Percentiles rank a stretch among this genome's conserved stretches.
phyloP scores from a whole-genome alignment of 306 rosid genomes.

The Macrotyloma uniflorum region DNA sequence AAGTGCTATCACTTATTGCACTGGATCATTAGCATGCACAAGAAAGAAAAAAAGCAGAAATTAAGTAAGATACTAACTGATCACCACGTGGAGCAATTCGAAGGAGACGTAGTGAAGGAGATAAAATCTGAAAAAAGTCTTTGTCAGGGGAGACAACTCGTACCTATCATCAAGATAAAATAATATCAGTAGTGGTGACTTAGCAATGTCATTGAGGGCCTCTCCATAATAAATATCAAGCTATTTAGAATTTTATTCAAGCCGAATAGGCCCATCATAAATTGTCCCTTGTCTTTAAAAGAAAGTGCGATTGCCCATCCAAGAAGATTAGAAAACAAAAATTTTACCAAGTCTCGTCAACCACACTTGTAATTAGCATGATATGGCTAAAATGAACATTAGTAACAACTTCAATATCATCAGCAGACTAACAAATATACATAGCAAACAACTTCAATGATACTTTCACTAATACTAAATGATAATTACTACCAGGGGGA shows the following conservation, averaged over 20 bases:
- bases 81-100: constrained; percentile 96
- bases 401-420: constrained; percentile 6
- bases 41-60: constrained; percentile 18
- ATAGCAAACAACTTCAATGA: not conserved
- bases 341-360: not conserved
- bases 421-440: not conserved
- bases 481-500: not conserved
- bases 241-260: constrained; percentile 7
- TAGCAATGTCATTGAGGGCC: constrained; percentile 28
- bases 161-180: constrained; percentile 59
- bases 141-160: constrained; percentile 99
- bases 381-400: constrained; percentile 9
- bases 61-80: constrained; percentile 61
- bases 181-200: constrained; percentile 33
- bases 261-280: not conserved
- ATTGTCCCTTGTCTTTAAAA: constrained; percentile 6
- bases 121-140: constrained; percentile 90
- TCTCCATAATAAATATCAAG: constrained; percentile 25
- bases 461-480: not conserved
- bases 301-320: not conserved
- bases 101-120: constrained; percentile 91
- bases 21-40: constrained; percentile 19
- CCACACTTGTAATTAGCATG: not conserved
- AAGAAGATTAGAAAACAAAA: constrained; percentile 12
- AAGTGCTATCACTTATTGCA: constrained; percentile 28